Conservation (phyloP, 73 alveolate species). For the Paramecium octaurelia region DNA sequence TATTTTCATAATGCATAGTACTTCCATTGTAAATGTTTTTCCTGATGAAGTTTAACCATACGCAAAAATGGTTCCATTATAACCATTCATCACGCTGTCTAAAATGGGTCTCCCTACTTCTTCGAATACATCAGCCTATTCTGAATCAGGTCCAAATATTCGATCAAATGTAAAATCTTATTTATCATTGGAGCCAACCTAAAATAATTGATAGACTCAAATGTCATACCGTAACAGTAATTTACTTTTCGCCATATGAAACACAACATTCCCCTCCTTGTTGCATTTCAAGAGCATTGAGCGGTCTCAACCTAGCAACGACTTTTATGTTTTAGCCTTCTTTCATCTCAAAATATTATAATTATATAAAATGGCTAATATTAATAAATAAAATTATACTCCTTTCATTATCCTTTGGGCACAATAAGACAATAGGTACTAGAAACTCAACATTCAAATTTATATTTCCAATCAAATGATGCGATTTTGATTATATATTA, state of each 20-base stretch:
- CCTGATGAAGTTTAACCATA: slow-evolving; percentile 98
- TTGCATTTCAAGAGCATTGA: slow-evolving; percentile 59
- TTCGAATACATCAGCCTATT: slow-evolving; percentile 62
- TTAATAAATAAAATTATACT: neutral
- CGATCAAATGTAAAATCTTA: slow-evolving; percentile 64
- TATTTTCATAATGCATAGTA: slow-evolving; percentile 13
- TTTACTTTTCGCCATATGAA: slow-evolving; percentile 3
- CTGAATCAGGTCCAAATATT: slow-evolving; percentile 59
- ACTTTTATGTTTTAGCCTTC: slow-evolving; percentile 65
- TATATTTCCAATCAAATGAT: neutral
- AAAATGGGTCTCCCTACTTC: slow-evolving; percentile 65
- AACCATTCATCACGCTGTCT: slow-evolving; percentile 87
- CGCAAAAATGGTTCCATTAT: slow-evolving; percentile 95
- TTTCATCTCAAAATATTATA: neutral
- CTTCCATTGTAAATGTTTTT: slow-evolving; percentile 97
- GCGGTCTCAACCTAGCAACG: slow-evolving; percentile 67
- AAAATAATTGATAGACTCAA: neutral
- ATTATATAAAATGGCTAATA: neutral
- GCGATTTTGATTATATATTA: too few species aligned
- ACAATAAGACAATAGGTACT: too few species aligned
- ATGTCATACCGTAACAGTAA: neutral
- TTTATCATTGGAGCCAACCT: neutral
- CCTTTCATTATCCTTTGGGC: neutral
- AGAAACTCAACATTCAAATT: neutral
- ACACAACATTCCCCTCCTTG: slow-evolving; percentile 63